These are phyloP conservation scores for Cystofilobasidium bisporidii DNA, from an alignment of 768 basidiomycete species.

Conservation along the genomic window DNA sequence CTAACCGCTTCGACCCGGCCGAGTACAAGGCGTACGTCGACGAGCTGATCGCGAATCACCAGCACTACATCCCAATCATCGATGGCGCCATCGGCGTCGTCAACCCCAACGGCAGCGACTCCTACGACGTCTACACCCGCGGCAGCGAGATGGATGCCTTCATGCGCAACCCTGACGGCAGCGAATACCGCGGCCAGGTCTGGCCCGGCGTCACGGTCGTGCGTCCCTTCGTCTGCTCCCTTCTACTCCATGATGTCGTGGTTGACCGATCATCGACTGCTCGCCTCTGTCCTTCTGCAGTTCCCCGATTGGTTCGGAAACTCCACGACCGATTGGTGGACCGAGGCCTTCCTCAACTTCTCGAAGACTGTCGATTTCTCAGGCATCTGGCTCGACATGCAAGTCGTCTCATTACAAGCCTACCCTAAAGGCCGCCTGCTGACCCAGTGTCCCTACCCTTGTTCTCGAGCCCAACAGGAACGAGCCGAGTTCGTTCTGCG, in stretches of 20 bases:
- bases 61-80: slow-evolving; percentile 36
- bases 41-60: slow-evolving; percentile 34
- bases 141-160: slow-evolving; percentile 56
- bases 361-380: slow-evolving; percentile 46
- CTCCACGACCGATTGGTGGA: slow-evolving; percentile 51
- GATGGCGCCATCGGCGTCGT: slow-evolving; percentile 36
- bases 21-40: slow-evolving; percentile 36
- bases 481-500: slow-evolving; percentile 60
- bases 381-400: slow-evolving; percentile 52
- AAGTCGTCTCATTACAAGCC: too few relatives aligned
- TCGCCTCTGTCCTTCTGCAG: too few relatives aligned
- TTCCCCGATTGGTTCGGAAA: slow-evolving; percentile 42
- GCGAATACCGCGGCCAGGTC: slow-evolving; percentile 57
- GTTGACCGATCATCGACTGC: slow-evolving; percentile 16
- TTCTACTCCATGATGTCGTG: too few relatives aligned
- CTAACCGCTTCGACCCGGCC: slow-evolving; percentile 32
- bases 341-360: slow-evolving; percentile 47
- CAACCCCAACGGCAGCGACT: slow-evolving; percentile 32
- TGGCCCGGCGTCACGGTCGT: slow-evolving; percentile 51
- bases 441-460: background rate
- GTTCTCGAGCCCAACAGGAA: slow-evolving; percentile 50
- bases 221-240: background rate
- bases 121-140: slow-evolving; percentile 48
- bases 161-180: slow-evolving; percentile 64
- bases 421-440: too few relatives aligned